Conservation (phyloP, 176 grass and related monocot species). For the Carex parvula region DNA sequence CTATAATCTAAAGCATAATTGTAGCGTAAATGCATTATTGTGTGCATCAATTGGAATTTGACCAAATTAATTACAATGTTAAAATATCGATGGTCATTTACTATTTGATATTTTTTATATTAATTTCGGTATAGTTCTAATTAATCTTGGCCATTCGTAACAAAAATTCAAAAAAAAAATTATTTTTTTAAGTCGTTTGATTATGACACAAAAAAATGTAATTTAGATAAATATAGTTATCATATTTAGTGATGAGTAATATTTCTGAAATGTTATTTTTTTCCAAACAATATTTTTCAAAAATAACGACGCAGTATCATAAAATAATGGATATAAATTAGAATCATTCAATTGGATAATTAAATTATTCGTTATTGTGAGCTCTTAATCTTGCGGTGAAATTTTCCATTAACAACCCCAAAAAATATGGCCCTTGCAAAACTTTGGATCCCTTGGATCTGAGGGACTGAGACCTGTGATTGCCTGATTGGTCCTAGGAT, state of each 20-base stretch:
- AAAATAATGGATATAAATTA: background rate
- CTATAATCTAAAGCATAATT: background rate
- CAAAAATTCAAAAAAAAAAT: background rate
- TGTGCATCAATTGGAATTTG: background rate
- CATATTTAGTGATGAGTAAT: no score
- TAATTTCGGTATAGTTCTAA: background rate
- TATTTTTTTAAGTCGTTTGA: background rate
- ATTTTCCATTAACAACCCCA: background rate
- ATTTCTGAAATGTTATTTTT: no score
- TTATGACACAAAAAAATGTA: background rate
- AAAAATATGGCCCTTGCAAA: background rate
- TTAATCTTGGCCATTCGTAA: background rate
- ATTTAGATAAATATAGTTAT: background rate
- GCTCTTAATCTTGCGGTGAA: background rate
- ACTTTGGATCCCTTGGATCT: background rate
- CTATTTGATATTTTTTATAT: no score
- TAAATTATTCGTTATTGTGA: background rate
- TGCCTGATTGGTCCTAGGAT: background rate
- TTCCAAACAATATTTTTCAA: no score
- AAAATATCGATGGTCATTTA: background rate
- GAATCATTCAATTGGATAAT: background rate
- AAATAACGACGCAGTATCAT: no score
- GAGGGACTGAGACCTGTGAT: background rate
- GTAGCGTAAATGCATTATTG: background rate
- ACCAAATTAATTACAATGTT: background rate